phyloP scores from a whole-genome alignment of 2,329 filamentous ascomycete genomes.

The Diplodia scrobiculata region DNA sequence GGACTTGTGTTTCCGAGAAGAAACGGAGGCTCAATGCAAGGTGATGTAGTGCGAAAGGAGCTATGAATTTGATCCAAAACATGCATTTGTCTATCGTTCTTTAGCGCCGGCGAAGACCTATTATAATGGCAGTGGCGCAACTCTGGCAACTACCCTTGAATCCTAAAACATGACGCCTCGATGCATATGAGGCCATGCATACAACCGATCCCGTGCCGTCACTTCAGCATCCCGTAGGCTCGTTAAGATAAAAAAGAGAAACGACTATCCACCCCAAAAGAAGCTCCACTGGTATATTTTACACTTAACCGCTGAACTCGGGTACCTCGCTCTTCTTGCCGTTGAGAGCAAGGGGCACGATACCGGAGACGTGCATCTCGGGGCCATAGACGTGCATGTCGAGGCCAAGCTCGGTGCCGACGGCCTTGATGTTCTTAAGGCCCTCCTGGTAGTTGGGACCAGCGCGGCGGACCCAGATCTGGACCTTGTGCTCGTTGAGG shows the following conservation, averaged over 20 bases:
- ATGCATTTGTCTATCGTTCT: constrained; percentile 27
- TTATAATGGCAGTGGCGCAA: constrained; percentile 19
- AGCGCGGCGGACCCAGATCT: constrained; percentile 91
- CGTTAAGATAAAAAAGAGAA: constrained; percentile 23
- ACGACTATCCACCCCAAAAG: constrained; percentile 15
- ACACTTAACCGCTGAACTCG: constrained; percentile 59
- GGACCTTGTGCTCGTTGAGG: constrained; percentile 92
- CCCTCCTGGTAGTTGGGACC: constrained; percentile 99
- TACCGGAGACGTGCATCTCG: constrained; percentile 88
- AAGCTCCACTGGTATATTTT: constrained; percentile 21
- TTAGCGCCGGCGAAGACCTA: constrained; percentile 21
- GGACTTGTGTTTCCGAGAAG: not conserved
- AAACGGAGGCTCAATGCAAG: not conserved
- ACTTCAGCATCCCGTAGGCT: constrained; percentile 22
- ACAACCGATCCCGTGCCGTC: constrained; percentile 14
- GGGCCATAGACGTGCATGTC: constrained; percentile 89
- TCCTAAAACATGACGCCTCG: constrained; percentile 23
- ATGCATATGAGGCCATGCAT: constrained; percentile 17
- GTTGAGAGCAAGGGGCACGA: constrained; percentile 84
- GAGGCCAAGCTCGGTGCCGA: constrained; percentile 88
- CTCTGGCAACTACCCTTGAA: constrained; percentile 13
- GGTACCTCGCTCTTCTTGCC: constrained; percentile 63
- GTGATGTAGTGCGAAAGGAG: not conserved
- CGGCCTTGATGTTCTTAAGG: constrained; percentile 99
- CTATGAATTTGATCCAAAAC: constrained; percentile 9